phyloP scores from a whole-genome alignment of 768 basidiomycete genomes.

The Boletus coccyginus region DNA sequence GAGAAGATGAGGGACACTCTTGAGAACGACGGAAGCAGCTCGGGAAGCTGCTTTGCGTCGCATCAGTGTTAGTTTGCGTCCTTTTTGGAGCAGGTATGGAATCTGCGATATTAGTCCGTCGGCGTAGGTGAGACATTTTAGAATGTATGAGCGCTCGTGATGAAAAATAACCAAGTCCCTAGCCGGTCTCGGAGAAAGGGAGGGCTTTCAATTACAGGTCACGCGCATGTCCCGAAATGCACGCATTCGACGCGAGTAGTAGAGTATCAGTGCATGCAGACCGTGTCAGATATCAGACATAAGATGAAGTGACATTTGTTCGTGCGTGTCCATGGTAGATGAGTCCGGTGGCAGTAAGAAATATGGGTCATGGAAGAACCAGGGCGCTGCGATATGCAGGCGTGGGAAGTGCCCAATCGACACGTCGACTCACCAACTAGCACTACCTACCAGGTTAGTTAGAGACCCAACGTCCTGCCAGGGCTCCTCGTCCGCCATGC shows the following conservation, averaged over 20 bases:
- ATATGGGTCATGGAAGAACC: too few relatives aligned
- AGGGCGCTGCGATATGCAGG: background rate
- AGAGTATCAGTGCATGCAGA: too few relatives aligned
- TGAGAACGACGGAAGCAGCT: background rate
- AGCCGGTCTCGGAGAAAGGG: too few relatives aligned
- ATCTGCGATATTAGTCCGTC: conserved; percentile 3
- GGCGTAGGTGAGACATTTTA: conserved; percentile 10
- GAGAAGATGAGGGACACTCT: conserved; percentile 4
- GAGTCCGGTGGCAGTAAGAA: background rate
- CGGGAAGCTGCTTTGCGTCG: background rate
- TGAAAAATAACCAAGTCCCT: background rate
- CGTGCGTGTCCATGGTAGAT: background rate
- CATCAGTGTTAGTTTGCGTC: background rate
- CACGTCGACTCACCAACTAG: conserved; percentile 6
- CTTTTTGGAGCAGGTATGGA: background rate
- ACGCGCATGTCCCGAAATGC: too few relatives aligned
- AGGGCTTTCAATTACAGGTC: too few relatives aligned
- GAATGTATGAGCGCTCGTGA: background rate
- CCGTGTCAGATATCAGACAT: too few relatives aligned
- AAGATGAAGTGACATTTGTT: too few relatives aligned
- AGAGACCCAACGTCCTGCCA: background rate
- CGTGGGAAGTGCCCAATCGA: conserved; percentile 19
- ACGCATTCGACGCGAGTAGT: too few relatives aligned
- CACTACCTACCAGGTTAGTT: background rate
- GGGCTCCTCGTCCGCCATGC: conserved; percentile 35